Evolutionary conservation across 2,329 filamentous ascomycete genomes (phyloP).

Genomic region (Sporothrix humicola): DNA sequence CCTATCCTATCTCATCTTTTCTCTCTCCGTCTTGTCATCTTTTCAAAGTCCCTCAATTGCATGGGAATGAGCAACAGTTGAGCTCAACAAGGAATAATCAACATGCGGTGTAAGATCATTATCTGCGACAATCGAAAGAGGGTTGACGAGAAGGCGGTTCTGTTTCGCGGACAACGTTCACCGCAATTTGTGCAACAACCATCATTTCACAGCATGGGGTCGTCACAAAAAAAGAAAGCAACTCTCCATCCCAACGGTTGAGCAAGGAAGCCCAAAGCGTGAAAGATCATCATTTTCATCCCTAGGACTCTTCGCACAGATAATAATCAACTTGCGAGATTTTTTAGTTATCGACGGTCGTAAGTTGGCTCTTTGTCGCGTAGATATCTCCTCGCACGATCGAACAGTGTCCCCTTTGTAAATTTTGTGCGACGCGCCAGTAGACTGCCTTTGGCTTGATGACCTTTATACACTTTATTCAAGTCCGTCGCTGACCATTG

Average conservation of each 20-base stretch:
- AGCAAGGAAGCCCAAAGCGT: background rate
- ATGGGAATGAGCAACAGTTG: too few relatives aligned
- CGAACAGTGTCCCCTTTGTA: background rate
- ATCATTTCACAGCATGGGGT: background rate
- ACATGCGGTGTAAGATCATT: too few relatives aligned
- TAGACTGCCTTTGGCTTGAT: background rate
- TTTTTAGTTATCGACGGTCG: background rate
- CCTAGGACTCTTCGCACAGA: background rate
- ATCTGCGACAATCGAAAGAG: background rate
- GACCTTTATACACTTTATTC: background rate
- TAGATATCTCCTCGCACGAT: background rate
- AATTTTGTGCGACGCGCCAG: background rate
- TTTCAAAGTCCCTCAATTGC: too few relatives aligned
- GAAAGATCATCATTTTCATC: background rate
- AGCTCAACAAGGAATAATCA: background rate
- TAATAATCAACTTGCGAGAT: too few relatives aligned
- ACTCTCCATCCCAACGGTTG: constrained; percentile 6
- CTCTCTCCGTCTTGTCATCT: background rate
- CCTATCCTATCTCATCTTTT: background rate
- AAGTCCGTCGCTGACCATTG: background rate
- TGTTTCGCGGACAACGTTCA: background rate
- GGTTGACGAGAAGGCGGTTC: too few relatives aligned
- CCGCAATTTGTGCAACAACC: background rate
- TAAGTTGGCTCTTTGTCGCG: background rate
- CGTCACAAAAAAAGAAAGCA: constrained; percentile 3